Evolutionary conservation across 495 filamentous ascomycete genomes (phyloP).

Genomic region (Bathelium albidoporum): DNA sequence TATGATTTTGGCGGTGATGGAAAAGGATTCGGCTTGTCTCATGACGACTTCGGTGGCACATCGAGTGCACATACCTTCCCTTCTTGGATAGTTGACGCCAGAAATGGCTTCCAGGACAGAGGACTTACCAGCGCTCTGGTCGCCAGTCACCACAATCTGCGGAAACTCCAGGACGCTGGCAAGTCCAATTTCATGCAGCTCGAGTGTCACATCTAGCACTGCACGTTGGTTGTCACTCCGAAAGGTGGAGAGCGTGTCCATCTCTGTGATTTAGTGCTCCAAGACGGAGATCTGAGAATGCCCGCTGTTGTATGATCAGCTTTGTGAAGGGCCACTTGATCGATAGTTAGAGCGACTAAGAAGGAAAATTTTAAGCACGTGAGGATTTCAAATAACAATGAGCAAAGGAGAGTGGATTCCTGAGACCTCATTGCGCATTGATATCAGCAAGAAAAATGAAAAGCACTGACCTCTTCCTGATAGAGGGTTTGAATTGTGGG

Average conservation of each 20-base stretch:
- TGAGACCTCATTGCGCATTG: too few relatives aligned
- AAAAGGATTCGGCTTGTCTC: constrained; percentile 23
- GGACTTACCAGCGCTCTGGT: constrained; percentile 16
- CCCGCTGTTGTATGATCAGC: neutral
- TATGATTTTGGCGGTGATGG: constrained; percentile 4
- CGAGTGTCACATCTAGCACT: neutral
- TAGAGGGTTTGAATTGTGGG: too few relatives aligned
- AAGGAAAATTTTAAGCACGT: too few relatives aligned
- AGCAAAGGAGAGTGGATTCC: too few relatives aligned
- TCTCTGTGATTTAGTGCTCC: neutral
- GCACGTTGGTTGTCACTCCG: neutral
- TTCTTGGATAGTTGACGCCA: constrained; percentile 34
- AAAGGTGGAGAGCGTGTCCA: neutral
- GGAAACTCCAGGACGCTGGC: constrained; percentile 8
- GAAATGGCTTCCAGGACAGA: constrained; percentile 33
- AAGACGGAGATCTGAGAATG: neutral
- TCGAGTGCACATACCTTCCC: constrained; percentile 36
- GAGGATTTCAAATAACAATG: too few relatives aligned
- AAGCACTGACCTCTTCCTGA: too few relatives aligned
- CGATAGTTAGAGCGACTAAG: too few relatives aligned
- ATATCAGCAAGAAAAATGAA: too few relatives aligned
- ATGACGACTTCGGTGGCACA: constrained; percentile 46
- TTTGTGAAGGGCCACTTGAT: too few relatives aligned
- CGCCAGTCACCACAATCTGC: constrained; percentile 15
- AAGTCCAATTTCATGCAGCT: neutral